Evolutionary conservation across 495 filamentous ascomycete species (phyloP), one percentile per base, ranked within the genome.

Genomic region (Xylaria curta): DNA sequence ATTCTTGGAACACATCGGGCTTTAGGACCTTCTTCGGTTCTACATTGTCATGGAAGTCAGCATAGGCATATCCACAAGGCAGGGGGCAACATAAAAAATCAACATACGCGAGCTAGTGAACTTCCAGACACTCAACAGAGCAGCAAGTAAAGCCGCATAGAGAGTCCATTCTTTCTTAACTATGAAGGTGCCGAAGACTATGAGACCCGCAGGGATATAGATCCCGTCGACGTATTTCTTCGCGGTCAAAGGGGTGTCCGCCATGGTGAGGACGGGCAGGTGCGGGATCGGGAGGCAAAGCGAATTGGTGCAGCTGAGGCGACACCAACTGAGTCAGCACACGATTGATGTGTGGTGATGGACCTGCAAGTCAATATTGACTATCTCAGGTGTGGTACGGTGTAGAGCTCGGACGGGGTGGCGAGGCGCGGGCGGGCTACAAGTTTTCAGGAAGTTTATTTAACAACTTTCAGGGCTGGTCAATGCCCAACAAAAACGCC

Each of bases 1-100:
- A 98, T 42, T 96, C 85, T 80, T 97, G 95, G 87, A 95, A 98
- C 51, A 86, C 86, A 75, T 90, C 89, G 12, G 94, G 94, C 83
- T 94, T 96, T 78, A 99, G 88, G 72, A 94, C 90, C 82, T 93
- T 94, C 76, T 90, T 87, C 49, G 90, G 85, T 72, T 88, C 94
- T 95, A 72, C 26, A 66, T 53, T 66, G 44, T 19, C 59, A 24
- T 46, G 72, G 74, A 70, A 75, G 72, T 68, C 68, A 73, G 71
- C 65, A 79, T 76, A 77, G 71, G 69, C 75, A 72, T 76, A 73
- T 8, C 33, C 26, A 17, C 4, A 67, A 28, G 40, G 7, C 21
- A 46, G 28, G 65, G 46, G 19, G 26, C 19, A 46, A 44, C 21
- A 36, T 51, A 21, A 19, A 19, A 38, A 33, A 19, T 26, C 31